Evolutionary conservation across 2,329 filamentous ascomycete species (phyloP), one percentile per base, ranked within the genome.

Genomic region (Zarea fungicola): DNA sequence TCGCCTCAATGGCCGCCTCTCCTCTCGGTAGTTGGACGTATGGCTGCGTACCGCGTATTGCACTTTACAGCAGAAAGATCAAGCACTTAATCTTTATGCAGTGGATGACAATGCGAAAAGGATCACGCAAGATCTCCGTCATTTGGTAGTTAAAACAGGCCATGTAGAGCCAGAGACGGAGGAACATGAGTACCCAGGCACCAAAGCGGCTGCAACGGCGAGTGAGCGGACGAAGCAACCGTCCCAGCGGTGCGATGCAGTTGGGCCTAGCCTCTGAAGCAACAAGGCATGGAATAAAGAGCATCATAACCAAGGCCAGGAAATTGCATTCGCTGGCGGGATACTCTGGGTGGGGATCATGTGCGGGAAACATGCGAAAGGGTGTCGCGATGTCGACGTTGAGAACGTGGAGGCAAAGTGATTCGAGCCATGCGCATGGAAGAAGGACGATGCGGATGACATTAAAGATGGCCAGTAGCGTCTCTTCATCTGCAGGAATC

Each of bases 91-190:
- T 42, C 39, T 28, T 42, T 4, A 31, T 7, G 13, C 25, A 42
- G 14, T 4, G 7, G 16, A 21, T 14, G 26, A 31, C 25, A 7
- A 11, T 13, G 19, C 25, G 25, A n/a, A 14, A 13, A 29, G 25
- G 26, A 18, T 42, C 19, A 7, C 21, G 18, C n/a, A 29, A 42
- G 1, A 42, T 8, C 8, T 42, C 25, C 8, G 10, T 16, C 25
- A 42, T 26, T 4, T 42, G 16, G 10, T 16, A 31, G 9, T 31
- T 31, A 18, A 42, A 42, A 14, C 6, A 21, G 21, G 39, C 39
- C 39, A 42, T 29, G 39, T 31, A 42, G 25, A 42, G 25, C 39
- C 39, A 42, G 25, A 42, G 25, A 26, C 39, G 39, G 13, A 21
- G 2, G 26, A 31, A 42, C 39, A 42, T 42, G 39, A 42, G 9